Evolutionary conservation across 139 green algal genomes (phyloP).

Genomic region (Chlamydomonas schloesseri): DNA sequence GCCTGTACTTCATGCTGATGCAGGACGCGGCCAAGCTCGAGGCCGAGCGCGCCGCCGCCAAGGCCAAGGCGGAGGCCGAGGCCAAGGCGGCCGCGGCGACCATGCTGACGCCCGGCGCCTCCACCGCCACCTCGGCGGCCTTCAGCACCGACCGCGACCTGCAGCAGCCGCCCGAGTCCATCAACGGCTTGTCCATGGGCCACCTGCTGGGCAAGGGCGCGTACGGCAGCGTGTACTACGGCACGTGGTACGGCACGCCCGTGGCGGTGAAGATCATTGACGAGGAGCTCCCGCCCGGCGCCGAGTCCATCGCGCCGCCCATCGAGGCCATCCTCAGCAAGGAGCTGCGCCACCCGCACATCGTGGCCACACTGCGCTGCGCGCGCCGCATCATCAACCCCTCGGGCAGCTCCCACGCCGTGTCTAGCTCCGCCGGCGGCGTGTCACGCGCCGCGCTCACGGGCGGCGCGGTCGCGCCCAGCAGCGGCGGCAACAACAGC

Average conservation of each 20-base stretch:
- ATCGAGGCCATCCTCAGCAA: slow-evolving; percentile 50
- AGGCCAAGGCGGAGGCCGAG: slow-evolving; percentile 18
- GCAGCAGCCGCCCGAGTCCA: slow-evolving; percentile 27
- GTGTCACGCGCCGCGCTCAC: background rate
- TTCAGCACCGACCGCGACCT: slow-evolving; percentile 16
- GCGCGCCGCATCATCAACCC: slow-evolving; percentile 26
- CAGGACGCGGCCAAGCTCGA: slow-evolving; percentile 26
- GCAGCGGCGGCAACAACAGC: background rate
- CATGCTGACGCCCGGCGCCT: background rate
- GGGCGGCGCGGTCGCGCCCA: no score
- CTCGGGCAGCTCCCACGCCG: background rate
- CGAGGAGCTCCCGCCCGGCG: slow-evolving; percentile 24
- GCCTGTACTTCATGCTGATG: slow-evolving; percentile 43
- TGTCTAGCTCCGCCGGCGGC: background rate
- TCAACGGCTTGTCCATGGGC: slow-evolving; percentile 54
- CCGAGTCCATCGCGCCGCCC: slow-evolving; percentile 5
- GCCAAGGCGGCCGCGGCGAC: background rate
- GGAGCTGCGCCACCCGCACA: slow-evolving; percentile 58
- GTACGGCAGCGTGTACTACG: slow-evolving; percentile 63
- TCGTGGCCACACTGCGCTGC: slow-evolving; percentile 56
- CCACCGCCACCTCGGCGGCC: background rate
- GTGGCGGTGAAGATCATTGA: slow-evolving; percentile 64
- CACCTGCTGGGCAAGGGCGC: slow-evolving; percentile 61
- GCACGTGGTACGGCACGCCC: slow-evolving; percentile 47
- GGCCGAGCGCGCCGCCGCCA: background rate